Conservation (phyloP, 257 asterid genomes). For the Solanum commersonii region DNA sequence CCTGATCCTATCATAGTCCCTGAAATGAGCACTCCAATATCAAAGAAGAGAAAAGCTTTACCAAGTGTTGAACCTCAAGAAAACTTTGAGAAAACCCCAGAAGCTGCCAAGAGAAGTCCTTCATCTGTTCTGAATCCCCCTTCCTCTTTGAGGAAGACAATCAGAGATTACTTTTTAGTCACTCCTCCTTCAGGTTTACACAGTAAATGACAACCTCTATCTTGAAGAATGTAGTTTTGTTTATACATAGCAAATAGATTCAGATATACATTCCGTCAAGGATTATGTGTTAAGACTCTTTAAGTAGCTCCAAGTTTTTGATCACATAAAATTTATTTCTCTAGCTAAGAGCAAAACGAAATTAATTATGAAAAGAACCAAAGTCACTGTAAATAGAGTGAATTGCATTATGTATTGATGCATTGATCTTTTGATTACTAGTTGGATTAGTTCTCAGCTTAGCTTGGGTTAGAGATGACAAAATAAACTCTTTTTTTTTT, state of each 20-base stretch:
- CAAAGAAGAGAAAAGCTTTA: slow-evolving; percentile 38
- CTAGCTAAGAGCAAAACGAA: neutral
- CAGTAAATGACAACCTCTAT: neutral
- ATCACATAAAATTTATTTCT: neutral
- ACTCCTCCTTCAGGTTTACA: slow-evolving; percentile 27
- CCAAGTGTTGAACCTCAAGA: slow-evolving; percentile 28
- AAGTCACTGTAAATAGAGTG: neutral
- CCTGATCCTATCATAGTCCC: slow-evolving; percentile 17
- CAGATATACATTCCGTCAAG: neutral
- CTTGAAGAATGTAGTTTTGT: neutral
- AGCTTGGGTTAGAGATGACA: neutral
- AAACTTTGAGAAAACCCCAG: slow-evolving; percentile 41
- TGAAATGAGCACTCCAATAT: slow-evolving; percentile 58
- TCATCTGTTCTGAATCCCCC: slow-evolving; percentile 84
- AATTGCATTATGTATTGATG: neutral
- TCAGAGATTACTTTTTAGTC: slow-evolving; percentile 60
- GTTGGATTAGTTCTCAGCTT: neutral
- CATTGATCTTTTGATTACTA: neutral
- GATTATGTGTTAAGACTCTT: neutral
- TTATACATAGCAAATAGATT: neutral
- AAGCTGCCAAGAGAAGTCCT: slow-evolving; percentile 58
- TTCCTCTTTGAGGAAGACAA: slow-evolving; percentile 72
- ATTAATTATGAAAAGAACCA: neutral
- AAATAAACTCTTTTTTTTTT: neutral
- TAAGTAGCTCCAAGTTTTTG: neutral